Evolutionary conservation across 169 alveolate species (phyloP).

Genomic region (Eimeria tenella): DNA sequence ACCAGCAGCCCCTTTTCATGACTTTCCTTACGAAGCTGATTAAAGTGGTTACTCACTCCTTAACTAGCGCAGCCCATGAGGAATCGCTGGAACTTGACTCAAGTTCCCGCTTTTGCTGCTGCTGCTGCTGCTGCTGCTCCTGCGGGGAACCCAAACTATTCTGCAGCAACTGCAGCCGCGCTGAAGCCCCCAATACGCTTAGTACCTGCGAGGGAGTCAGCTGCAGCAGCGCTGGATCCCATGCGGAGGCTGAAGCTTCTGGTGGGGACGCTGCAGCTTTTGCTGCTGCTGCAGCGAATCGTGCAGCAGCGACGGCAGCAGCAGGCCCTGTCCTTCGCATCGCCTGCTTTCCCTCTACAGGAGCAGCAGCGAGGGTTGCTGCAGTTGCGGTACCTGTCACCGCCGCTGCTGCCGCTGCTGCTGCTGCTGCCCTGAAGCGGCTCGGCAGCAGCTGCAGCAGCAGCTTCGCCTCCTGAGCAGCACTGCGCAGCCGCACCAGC

Average conservation of each 20-base stretch:
- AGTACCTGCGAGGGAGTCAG: neutral
- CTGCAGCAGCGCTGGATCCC: neutral
- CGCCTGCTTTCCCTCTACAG: neutral
- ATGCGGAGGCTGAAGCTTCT: neutral
- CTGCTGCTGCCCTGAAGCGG: neutral
- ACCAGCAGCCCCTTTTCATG: too few species aligned
- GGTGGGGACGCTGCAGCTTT: neutral
- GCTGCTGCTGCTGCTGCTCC: slow-evolving; percentile 36
- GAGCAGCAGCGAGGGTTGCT: neutral
- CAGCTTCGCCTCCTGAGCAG: neutral
- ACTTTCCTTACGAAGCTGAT: neutral
- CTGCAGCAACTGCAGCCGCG: slow-evolving; percentile 50
- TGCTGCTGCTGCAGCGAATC: neutral
- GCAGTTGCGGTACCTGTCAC: neutral
- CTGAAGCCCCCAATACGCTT: neutral
- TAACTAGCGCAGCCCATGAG: neutral
- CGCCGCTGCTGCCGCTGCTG: neutral
- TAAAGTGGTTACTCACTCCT: neutral
- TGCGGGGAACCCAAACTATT: neutral
- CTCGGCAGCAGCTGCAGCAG: neutral
- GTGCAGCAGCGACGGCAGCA: neutral
- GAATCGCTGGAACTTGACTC: neutral
- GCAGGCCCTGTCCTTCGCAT: neutral
- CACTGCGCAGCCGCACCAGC: neutral
- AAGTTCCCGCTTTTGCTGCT: neutral